These are phyloP conservation scores for Sarocladium oryzae DNA, from an alignment of 2,329 filamentous ascomycete genomes.

Conservation along the genomic window DNA sequence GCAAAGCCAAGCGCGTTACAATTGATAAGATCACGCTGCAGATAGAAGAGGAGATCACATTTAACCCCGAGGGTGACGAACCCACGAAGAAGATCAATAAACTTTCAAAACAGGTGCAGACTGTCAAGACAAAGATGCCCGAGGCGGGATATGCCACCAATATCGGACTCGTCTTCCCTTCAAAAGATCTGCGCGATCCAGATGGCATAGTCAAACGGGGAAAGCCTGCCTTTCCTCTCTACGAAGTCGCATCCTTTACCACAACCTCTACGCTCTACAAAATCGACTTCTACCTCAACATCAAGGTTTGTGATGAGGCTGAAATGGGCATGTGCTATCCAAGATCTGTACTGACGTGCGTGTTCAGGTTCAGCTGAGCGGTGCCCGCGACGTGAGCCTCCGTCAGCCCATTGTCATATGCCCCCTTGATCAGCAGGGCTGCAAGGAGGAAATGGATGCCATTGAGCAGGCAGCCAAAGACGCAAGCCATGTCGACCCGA, in stretches of 20 bases:
- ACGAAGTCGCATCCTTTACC: slow-evolving; percentile 84
- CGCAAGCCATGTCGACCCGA: slow-evolving; percentile 77
- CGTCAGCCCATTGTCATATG: slow-evolving; percentile 94
- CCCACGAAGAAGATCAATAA: slow-evolving; percentile 85
- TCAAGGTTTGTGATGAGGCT: slow-evolving; percentile 60
- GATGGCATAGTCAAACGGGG: slow-evolving; percentile 83
- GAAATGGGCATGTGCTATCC: slow-evolving; percentile 1
- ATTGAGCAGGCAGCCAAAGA: slow-evolving; percentile 96
- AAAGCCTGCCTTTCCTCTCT: slow-evolving; percentile 82
- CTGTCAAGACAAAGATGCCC: slow-evolving; percentile 76
- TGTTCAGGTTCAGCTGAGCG: slow-evolving; percentile 74
- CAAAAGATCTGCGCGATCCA: slow-evolving; percentile 77
- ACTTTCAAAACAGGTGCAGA: slow-evolving; percentile 75
- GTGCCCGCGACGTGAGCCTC: slow-evolving; percentile 79
- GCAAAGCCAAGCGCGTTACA: slow-evolving; percentile 83
- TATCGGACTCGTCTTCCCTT: slow-evolving; percentile 82
- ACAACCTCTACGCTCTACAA: slow-evolving; percentile 93
- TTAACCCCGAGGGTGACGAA: slow-evolving; percentile 95
- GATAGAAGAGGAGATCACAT: slow-evolving; percentile 98
- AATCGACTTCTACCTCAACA: slow-evolving; percentile 92
- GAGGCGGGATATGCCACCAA: slow-evolving; percentile 92
- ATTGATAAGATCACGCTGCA: slow-evolving; percentile 90
- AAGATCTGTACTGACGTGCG: slow-evolving; percentile 16
- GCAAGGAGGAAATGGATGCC: slow-evolving; percentile 97
- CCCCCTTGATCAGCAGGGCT: slow-evolving; percentile 88